Evolutionary conservation across 1,284 basidiomycete species (phyloP), one percentile per base, ranked within the genome.

Genomic region (Grifola frondosa): DNA sequence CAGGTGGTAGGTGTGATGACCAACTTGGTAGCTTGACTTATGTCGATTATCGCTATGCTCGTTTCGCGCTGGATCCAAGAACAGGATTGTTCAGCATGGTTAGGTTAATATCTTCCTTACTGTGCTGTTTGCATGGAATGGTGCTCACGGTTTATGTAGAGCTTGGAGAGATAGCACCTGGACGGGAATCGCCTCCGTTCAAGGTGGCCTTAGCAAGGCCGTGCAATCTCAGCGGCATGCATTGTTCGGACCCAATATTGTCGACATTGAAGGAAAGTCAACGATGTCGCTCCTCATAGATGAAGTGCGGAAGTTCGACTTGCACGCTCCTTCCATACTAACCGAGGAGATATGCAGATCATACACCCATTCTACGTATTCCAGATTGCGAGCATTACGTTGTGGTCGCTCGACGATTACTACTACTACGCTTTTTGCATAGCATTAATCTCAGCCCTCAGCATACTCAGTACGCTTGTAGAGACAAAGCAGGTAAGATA

Each of bases 381-480:
- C 65, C 97, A 99, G 77, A 88, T 99, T 53, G 94, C 94, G 36
- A 97, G 93, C 50, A 91, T 99, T 55, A 70, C 91, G 19, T 71
- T 99, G 9, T 99, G 97, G 97, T 88, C 88, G 3, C 58, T 98
- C 42, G 97, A 99, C 58, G 80, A 98, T 61, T 95, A 97, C 61
- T 96, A 90, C 64, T 97, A 97, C 62, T 99, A 99, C 64, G 97
- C 96, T 3, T 96, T 96, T 57, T 98, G 95, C 58, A 99, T 99
- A 54, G 92, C 87, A 26, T 70, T 96, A 40, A 99, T 99, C 58
- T 96, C 92, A 30, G 70, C 88, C 20, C 74, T 88, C 43, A 97
- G 91, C 57, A 90, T 99, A 52, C 63, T 79, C 4, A 90, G 90
- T 1, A 97, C 96, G 0, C 73, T 99, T 9, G 64, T 99, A 40